Evolutionary conservation across 176 grass and related monocot genomes (phyloP), one percentile per base, ranked within the genome.

Genomic region (Tillandsia leiboldiana): DNA sequence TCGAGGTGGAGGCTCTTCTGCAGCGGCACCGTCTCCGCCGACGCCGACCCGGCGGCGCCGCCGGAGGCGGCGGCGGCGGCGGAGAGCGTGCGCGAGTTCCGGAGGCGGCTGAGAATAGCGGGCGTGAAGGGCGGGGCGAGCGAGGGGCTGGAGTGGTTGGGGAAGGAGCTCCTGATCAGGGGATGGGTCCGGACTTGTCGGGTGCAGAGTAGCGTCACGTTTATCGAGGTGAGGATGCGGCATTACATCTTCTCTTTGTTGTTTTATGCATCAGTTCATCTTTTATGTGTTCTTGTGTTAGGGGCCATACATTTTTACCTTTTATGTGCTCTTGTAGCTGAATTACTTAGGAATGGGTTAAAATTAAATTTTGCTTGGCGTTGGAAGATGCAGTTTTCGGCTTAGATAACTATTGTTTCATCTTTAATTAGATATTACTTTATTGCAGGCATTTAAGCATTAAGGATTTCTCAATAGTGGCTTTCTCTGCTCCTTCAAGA

Each of bases 111-210:
- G 53, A 78, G 75, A 53, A 83, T 97, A 15, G 80, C 79, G 0
- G 86, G 90, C 50, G 86, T 97, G 48, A 97, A 92, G 71, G 89
- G 86, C 8, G 86, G 86, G 26, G 73, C 73, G 33, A 86, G 87
- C 47, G 79, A 92, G 71, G 93, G 94, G 20, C 15, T 79, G 27
- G 74, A 73, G 9, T 85, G 86, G 86, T 69, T 97, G 14, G 89
- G 89, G 42, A 84, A 85, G 82, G 65, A 75, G 47, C 82, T 97
- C 50, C 51, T 73, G 51, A 68, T 92, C 65, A 91, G 94, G 70
- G 94, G 94, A 1, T 97, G 89, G 94, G 83, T 92, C 47, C 86
- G 94, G 59, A 97, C 94, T 66, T 97, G 94, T 81, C 86, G 94
- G 49, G 89, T 82, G 48, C 94, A 97, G 77, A 97, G 89, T 76